Evolutionary conservation across 768 basidiomycete species (phyloP).

Genomic region (Termitomyces sp.): DNA sequence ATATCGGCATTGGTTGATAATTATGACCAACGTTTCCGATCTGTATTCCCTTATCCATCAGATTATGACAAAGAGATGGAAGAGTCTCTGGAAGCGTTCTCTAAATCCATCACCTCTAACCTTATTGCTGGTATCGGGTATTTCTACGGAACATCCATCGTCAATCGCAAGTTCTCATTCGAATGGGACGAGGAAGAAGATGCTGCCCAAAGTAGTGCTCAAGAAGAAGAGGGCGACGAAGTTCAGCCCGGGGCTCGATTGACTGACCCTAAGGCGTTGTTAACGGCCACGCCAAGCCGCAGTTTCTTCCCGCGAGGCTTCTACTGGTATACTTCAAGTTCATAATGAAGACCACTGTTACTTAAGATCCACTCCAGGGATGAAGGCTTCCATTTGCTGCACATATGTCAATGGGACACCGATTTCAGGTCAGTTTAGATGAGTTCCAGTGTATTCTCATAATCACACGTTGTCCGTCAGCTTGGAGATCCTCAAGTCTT

Average conservation of each 20-base stretch:
- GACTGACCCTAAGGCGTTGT: conserved; percentile 69
- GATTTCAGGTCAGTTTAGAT: conserved; percentile 58
- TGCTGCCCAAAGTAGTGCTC: conserved; percentile 23
- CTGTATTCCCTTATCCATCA: conserved; percentile 64
- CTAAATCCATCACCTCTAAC: conserved; percentile 86
- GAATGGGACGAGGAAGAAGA: conserved; percentile 83
- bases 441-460: not conserved
- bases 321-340: conserved; percentile 65
- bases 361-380: conserved; percentile 55
- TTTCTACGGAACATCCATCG: conserved; percentile 87
- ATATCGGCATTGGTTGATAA: conserved; percentile 60
- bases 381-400: conserved; percentile 92
- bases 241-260: conserved; percentile 52
- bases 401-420: conserved; percentile 92
- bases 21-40: conserved; percentile 66
- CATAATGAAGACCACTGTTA: not conserved
- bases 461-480: conserved; percentile 31
- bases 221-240: conserved; percentile 35
- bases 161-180: conserved; percentile 80
- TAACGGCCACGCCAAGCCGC: conserved; percentile 93
- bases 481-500: conserved; percentile 84
- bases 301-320: conserved; percentile 98
- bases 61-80: conserved; percentile 47
- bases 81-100: conserved; percentile 62
- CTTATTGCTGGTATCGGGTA: conserved; percentile 92